Evolutionary conservation across 2,329 filamentous ascomycete genomes (phyloP).

Genomic region (Pseudogymnoascus sp.): DNA sequence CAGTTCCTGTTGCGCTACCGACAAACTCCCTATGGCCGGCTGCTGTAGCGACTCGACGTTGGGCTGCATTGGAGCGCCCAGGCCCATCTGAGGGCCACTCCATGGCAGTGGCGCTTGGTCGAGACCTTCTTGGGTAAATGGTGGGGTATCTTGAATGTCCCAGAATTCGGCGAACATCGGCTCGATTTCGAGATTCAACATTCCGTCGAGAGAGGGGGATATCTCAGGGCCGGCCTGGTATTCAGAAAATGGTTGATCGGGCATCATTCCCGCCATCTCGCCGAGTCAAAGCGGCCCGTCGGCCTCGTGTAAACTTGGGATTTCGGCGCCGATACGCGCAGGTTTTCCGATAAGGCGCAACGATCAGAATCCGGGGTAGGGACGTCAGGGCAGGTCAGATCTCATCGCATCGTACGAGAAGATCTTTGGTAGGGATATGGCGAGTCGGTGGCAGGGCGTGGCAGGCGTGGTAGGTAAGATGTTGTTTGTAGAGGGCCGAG

Average conservation of each 20-base stretch:
- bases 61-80: conserved; percentile 14
- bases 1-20: conserved; percentile 51
- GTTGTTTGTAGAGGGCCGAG: neutral
- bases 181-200: conserved; percentile 12
- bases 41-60: conserved; percentile 13
- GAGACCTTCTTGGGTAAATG: conserved; percentile 23
- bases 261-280: conserved; percentile 4
- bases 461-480: neutral
- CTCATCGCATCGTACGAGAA: neutral
- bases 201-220: neutral
- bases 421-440: neutral
- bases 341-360: neutral
- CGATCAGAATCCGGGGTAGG: neutral
- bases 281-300: neutral
- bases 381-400: neutral
- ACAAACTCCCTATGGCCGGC: conserved; percentile 35
- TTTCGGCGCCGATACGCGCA: neutral
- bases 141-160: conserved; percentile 22
- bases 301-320: neutral
- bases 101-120: conserved; percentile 27
- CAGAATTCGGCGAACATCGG: conserved; percentile 22
- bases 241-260: conserved; percentile 5
- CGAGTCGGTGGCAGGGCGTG: neutral
- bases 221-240: neutral
- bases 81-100: conserved; percentile 23